Base-by-base conservation (phyloP, 331 rosid species). In the Pyracantha coccinea region DNA sequence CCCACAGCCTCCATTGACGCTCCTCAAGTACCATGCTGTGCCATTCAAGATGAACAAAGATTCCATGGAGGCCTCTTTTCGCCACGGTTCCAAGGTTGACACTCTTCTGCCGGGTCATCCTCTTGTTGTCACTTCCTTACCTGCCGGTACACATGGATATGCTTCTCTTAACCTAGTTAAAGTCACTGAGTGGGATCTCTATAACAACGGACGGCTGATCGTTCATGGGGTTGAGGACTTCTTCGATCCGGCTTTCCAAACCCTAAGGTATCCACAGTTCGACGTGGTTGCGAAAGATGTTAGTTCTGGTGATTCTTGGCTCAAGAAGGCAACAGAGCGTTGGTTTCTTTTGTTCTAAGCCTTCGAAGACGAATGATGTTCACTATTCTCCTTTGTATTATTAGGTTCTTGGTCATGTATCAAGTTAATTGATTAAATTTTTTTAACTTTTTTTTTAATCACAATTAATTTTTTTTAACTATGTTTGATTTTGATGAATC, bases 201-300 rank as follows among this genome's bases (percentile, higher is more conserved):
- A 41, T n/a, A 68, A 41, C 32, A 17, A 68, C 0, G 72, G 72
- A 13, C 57, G 35, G 14, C 31, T 68, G 32, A 68, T 68, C 6
- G 6, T 44, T 47, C 57, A 68, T 0, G 72, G 72, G 20, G 72
- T 68, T 13, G 72, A 68, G 11, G 29, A 68, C 72, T 68, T 68
- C 72, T 68, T 68, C 6, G 72, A 68, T 68, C 72, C 72, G 4
- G 72, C 58, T 53, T 53, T 53, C 58, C 9, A 53, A 53, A n/a
- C 58, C 21, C 58, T 41, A 11, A 41, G 47, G 47, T 41, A 41
- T 41, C 47, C 47, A 11, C 47, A 41, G 47, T 41, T 10, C 47
- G 47, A 41, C 47, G 15, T 41, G 47, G 47, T 11, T 41, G 47
- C 47, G 47, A 41, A 41, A 41, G 47, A 41, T 41, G 47, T 41